Base-by-base conservation (phyloP, 2,329 filamentous ascomycete genomes). In the Dactylellina cionopaga region DNA sequence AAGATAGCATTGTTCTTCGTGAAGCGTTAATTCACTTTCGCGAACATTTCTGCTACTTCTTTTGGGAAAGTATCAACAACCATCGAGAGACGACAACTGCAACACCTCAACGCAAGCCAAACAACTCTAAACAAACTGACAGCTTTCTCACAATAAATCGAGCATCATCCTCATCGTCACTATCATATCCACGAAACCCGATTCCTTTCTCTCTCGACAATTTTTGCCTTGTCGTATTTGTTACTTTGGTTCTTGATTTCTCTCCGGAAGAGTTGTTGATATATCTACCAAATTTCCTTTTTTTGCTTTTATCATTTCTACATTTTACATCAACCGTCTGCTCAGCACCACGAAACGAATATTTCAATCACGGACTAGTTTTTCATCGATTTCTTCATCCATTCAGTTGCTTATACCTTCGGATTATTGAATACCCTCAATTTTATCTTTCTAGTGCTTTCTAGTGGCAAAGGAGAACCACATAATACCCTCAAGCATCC, bases 231-330 rank as follows among this genome's bases (percentile, higher is more conserved):
- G 31, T 33, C 33, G n/a, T n/a, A 35, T 54, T 51, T 31, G 31
- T 54, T 60, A n/a, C 24, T 55, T 65, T 58, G 39, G 59, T 59
- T 49, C 59, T 65, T 51, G 29, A 72, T 72, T 47, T 72, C 68
- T 72, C 68, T 72, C 68, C 33, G 68, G 68, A 59, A 72, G 68
- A 72, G 68, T 72, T 60, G 54, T 71, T 64, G 19, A 15, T n/a
- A n/a, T n/a, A n/a, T 33, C 68, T 44, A 25, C 59, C 44, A 19
- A 29, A 44, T 25, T 47, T 43, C 33, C 19, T 39, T 52, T 49
- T 63, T 62, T 58, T 59, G 52, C 59, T 13, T 65, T 62, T 39
- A 39, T 35, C 15, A 22, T 24, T 31, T 65, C 55, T 54, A 27
- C 19, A 41, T 37, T 49, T 33, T 29, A 25, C 47, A 49, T 39